Evolutionary conservation across 352 stramenopile species (phyloP).

Genomic region (Phytophthora hibernalis): DNA sequence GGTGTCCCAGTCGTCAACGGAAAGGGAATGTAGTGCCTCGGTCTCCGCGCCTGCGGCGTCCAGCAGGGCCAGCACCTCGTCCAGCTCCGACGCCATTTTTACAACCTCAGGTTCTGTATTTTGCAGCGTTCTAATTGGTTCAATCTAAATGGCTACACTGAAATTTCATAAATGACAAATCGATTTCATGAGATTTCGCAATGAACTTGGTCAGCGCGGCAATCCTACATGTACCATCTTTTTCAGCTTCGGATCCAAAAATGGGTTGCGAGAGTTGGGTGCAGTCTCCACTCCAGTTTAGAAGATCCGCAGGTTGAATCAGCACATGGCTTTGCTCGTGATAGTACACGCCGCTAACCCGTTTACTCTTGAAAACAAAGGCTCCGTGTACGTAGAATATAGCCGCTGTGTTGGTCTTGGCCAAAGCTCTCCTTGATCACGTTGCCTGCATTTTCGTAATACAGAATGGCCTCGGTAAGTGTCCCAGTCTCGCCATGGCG

Average conservation of each 20-base stretch:
- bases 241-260: slow-evolving; percentile 37
- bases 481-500: slow-evolving; percentile 30
- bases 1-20: neutral
- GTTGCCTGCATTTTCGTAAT: slow-evolving; percentile 34
- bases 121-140: slow-evolving; percentile 2
- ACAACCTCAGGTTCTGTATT: too few relatives aligned
- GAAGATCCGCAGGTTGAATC: slow-evolving; percentile 33
- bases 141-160: slow-evolving; percentile 5
- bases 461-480: slow-evolving; percentile 26
- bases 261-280: slow-evolving; percentile 44
- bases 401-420: slow-evolving; percentile 46
- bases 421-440: slow-evolving; percentile 58
- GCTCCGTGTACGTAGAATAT: slow-evolving; percentile 58
- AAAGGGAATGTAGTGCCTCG: neutral
- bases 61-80: slow-evolving; percentile 18
- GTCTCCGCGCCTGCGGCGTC: slow-evolving; percentile 3
- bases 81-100: slow-evolving; percentile 13
- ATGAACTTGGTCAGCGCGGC: slow-evolving; percentile 42
- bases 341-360: slow-evolving; percentile 46
- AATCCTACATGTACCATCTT: slow-evolving; percentile 35
- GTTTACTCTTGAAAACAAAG: slow-evolving; percentile 55
- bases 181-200: too few relatives aligned
- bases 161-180: too few relatives aligned
- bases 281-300: too few relatives aligned
- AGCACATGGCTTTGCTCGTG: slow-evolving; percentile 62